A percentile compares a stretch with the other conserved stretches of the same genome.
phyloP scores from a whole-genome alignment of 2,329 filamentous ascomycete genomes.

The Venturia pyrina region DNA sequence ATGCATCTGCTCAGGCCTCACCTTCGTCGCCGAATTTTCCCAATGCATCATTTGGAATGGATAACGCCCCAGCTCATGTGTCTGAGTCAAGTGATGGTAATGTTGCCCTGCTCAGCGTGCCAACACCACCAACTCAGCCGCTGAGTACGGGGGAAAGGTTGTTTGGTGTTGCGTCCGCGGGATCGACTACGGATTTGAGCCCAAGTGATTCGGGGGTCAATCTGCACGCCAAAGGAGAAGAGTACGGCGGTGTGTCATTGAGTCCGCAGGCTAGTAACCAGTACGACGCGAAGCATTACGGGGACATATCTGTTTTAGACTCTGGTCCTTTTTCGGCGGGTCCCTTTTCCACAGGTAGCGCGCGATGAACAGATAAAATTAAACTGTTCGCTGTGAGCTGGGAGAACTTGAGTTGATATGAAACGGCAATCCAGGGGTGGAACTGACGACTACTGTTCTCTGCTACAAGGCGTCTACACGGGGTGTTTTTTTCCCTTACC shows the following conservation, averaged over 20 bases:
- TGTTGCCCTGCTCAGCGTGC: background rate
- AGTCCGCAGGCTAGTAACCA: conserved; percentile 16
- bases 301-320: conserved; percentile 23
- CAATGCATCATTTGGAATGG: background rate
- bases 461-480: background rate
- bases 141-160: conserved; percentile 7
- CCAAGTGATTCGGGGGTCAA: conserved; percentile 21
- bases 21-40: background rate
- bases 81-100: background rate
- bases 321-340: background rate
- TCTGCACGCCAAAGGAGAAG: conserved; percentile 19
- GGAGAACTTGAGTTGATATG: background rate
- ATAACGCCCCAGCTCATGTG: background rate
- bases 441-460: background rate
- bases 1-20: background rate
- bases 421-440: background rate
- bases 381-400: no score
- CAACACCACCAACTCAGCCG: conserved; percentile 5
- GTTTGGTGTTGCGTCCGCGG: conserved; percentile 15
- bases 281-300: conserved; percentile 26
- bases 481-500: background rate
- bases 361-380: background rate
- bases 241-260: conserved; percentile 8
- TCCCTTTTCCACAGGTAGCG: background rate
- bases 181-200: background rate